Base-by-base conservation (phyloP, 2,329 filamentous ascomycete species). In the Alternaria panax region DNA sequence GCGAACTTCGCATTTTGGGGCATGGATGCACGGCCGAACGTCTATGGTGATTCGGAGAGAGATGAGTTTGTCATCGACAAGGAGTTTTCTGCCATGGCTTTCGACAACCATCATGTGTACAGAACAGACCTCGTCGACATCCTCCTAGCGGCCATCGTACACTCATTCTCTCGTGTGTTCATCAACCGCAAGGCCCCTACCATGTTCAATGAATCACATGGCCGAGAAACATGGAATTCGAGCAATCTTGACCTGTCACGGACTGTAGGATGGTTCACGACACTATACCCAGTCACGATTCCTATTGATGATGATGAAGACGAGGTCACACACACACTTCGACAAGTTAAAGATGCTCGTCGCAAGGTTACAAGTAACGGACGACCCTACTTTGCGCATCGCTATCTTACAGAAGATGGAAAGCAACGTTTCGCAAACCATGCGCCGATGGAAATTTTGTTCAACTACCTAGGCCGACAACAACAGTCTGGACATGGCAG, bases 211-310 rank as follows among this genome's bases (percentile, higher is more conserved):
- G 76, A 79, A 54, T 74, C 71, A 1, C 76, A 79, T 54, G 77
- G 77, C 3, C 68, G 76, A 7, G 76, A 79, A 50, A 76, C 65
- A n/a, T 79, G 80, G 61, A 80, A 81, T 25, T 70, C 74, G 0
- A 80, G 82, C 56, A 73, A 69, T 16, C 75, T 84, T 12, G 84
- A 88, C 70, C 80, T 87, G 1, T 81, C 82, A 5, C 79, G 85
- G 51, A 88, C 86, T 0, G 85, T 88, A 0, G 86, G 86, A 2
- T 88, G 85, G 85, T 87, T 88, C 62, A 87, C 85, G 2, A 82
- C 85, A 0, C 75, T 88, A 12, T 85, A 82, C 48, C 86, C 86
- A 0, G 75, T 87, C 6, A 67, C 65, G 27, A 77, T 79, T 2
- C 74, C 83, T 3, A 78, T 79, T 8, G 67, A 81, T 1, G 79